A percentile compares a stretch with the other conserved stretches of the same genome.
Evolutionary conservation across 768 basidiomycete species (phyloP).

Genomic region (Leucogyrophana mollusca): DNA sequence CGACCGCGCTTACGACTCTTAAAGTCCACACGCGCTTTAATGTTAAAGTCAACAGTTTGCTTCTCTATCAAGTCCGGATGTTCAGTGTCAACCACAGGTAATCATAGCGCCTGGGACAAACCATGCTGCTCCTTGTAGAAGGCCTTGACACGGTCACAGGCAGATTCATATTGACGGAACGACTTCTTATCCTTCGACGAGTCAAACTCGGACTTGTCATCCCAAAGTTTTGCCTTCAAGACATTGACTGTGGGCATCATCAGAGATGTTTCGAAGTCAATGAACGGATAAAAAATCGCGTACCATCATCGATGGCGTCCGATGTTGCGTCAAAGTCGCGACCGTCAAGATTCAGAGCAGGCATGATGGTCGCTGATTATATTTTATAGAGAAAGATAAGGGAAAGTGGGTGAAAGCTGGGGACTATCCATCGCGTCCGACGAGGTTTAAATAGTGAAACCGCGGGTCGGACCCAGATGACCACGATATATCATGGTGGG

Average conservation of each 20-base stretch:
- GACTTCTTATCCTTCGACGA: slow-evolving; percentile 57
- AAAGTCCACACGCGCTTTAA: slow-evolving; percentile 74
- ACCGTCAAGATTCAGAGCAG: slow-evolving; percentile 25
- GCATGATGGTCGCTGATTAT: slow-evolving; percentile 13
- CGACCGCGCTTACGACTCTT: slow-evolving; percentile 61
- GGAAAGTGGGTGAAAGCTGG: not conserved
- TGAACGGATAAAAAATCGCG: slow-evolving; percentile 9
- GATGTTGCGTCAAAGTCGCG: slow-evolving; percentile 40
- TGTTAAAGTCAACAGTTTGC: slow-evolving; percentile 85
- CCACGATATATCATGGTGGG: not conserved
- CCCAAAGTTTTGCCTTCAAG: slow-evolving; percentile 60
- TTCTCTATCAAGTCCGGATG: slow-evolving; percentile 51
- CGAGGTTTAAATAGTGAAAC: slow-evolving; percentile 8
- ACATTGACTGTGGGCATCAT: slow-evolving; percentile 53
- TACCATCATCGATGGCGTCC: slow-evolving; percentile 50
- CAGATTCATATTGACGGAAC: slow-evolving; percentile 73
- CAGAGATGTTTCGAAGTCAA: not conserved
- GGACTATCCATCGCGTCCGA: no score
- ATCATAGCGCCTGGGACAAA: slow-evolving; percentile 18
- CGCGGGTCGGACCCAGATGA: not conserved
- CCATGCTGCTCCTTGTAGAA: slow-evolving; percentile 83
- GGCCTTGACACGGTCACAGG: slow-evolving; percentile 74
- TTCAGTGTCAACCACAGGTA: not conserved
- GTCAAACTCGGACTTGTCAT: slow-evolving; percentile 53
- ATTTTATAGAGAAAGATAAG: not conserved